phyloP scores from a whole-genome alignment of 305 asterid genomes.

The Fraxinus angustifolia region DNA sequence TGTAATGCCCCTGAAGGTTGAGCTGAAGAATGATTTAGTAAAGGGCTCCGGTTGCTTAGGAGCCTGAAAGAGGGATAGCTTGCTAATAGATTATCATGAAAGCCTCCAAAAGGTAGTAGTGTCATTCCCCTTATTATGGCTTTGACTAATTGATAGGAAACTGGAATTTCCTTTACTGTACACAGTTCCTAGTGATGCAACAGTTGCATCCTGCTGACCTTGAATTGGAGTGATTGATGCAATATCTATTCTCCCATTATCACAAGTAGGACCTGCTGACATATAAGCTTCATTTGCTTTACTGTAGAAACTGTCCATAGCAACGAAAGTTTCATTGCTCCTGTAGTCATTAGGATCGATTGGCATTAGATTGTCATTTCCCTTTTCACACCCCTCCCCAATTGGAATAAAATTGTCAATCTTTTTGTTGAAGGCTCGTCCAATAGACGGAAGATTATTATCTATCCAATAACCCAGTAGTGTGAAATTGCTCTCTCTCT shows the following conservation, averaged over 20 bases:
- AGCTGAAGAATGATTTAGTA: slow-evolving; percentile 36
- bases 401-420: slow-evolving; percentile 22
- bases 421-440: slow-evolving; percentile 39
- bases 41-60: slow-evolving; percentile 29
- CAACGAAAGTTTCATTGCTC: slow-evolving; percentile 32
- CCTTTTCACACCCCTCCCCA: slow-evolving; percentile 25
- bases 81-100: slow-evolving; percentile 25
- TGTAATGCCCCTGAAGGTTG: not conserved
- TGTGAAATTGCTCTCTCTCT: slow-evolving; percentile 27
- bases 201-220: slow-evolving; percentile 30
- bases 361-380: slow-evolving; percentile 29
- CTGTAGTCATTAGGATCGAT: slow-evolving; percentile 29
- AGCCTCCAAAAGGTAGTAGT: slow-evolving; percentile 46
- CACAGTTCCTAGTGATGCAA: slow-evolving; percentile 26
- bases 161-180: slow-evolving; percentile 35
- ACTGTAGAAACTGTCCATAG: slow-evolving; percentile 31
- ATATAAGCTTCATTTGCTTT: slow-evolving; percentile 30
- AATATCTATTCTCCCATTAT: slow-evolving; percentile 27
- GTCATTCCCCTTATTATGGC: slow-evolving; percentile 31
- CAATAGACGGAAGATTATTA: slow-evolving; percentile 28
- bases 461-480: slow-evolving; percentile 34
- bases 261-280: slow-evolving; percentile 26
- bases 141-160: slow-evolving; percentile 36
- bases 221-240: slow-evolving; percentile 10
- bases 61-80: slow-evolving; percentile 33